Conservation (phyloP, 2,329 filamentous ascomycete species). For the Shiraia sp. region DNA sequence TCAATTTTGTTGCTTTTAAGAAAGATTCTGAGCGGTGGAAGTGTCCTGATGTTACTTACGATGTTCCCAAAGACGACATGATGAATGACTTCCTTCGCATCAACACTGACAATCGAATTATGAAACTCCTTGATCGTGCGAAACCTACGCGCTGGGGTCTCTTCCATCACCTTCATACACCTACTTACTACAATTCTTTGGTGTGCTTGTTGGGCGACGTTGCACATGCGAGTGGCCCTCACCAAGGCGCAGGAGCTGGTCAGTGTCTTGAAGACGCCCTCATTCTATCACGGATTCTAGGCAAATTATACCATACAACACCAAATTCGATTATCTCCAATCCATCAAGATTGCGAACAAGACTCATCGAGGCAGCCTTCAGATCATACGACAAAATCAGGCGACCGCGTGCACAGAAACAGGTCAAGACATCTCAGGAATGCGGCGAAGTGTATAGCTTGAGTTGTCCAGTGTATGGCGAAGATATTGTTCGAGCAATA, state of each 20-base stretch:
- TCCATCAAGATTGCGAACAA: slow-evolving; percentile 7
- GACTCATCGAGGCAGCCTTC: slow-evolving; percentile 21
- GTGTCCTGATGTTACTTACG: slow-evolving; percentile 9
- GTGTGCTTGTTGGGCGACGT: slow-evolving; percentile 32
- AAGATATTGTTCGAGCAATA: slow-evolving; percentile 16
- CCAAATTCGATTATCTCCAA: slow-evolving; percentile 1
- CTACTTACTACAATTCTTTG: slow-evolving; percentile 25
- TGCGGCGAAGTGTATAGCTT: slow-evolving; percentile 19
- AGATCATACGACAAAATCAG: slow-evolving; percentile 27
- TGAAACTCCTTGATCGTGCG: slow-evolving; percentile 16
- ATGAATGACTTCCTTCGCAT: slow-evolving; percentile 20
- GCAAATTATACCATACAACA: slow-evolving; percentile 6
- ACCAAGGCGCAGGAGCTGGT: slow-evolving; percentile 35
- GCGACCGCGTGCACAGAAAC: slow-evolving; percentile 27
- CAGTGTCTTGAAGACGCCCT: slow-evolving; percentile 35
- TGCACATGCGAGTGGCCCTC: slow-evolving; percentile 30
- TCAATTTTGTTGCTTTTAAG: slow-evolving; percentile 29
- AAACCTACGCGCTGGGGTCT: slow-evolving; percentile 29
- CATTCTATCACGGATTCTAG: slow-evolving; percentile 26
- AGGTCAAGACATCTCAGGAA: slow-evolving; percentile 19
- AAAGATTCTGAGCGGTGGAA: slow-evolving; percentile 18
- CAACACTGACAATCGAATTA: slow-evolving; percentile 17
- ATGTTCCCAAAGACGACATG: slow-evolving; percentile 27
- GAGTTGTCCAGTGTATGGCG: slow-evolving; percentile 4
- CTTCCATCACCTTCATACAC: slow-evolving; percentile 27